Evolutionary conservation across 306 rosid genomes (phyloP).

Genomic region (Coriaria nepalensis): DNA sequence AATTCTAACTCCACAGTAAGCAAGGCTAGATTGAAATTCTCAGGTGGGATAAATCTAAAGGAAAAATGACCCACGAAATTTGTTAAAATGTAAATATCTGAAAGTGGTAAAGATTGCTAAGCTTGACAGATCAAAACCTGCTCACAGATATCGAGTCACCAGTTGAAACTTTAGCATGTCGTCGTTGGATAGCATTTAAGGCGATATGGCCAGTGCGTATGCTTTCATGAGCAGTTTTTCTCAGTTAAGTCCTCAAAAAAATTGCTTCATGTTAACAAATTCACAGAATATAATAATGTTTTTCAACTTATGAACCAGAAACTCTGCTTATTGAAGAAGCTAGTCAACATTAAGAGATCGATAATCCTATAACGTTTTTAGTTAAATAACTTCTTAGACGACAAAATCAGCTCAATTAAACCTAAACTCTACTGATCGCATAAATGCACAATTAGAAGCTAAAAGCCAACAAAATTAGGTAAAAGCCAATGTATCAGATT

Average conservation of each 20-base stretch:
- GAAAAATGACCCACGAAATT: constrained; percentile 8
- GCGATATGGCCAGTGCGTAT: constrained; percentile 51
- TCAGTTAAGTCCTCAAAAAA: constrained; percentile 44
- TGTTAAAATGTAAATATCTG: constrained; percentile 6
- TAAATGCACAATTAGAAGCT: too few species aligned
- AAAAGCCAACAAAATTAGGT: too few species aligned
- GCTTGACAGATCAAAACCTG: constrained; percentile 22
- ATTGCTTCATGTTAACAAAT: background rate
- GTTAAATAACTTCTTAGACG: too few species aligned
- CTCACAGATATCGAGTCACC: constrained; percentile 42
- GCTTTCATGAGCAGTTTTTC: constrained; percentile 54
- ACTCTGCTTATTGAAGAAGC: background rate
- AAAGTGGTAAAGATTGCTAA: background rate
- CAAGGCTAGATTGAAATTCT: constrained; percentile 57
- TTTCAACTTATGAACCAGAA: background rate
- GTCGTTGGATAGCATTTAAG: constrained; percentile 76
- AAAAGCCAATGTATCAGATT: too few species aligned
- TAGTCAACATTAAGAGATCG: too few species aligned
- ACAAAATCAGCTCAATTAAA: too few species aligned
- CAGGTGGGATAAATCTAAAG: constrained; percentile 72
- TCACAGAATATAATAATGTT: background rate
- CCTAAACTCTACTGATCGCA: too few species aligned
- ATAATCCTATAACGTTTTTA: too few species aligned
- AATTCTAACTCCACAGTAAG: constrained; percentile 82
- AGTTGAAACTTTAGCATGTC: constrained; percentile 61